Percentiles rank a stretch among this genome's conserved stretches.
Evolutionary conservation across 345 rosid genomes (phyloP).

Genomic region (Salix koriyanagi): DNA sequence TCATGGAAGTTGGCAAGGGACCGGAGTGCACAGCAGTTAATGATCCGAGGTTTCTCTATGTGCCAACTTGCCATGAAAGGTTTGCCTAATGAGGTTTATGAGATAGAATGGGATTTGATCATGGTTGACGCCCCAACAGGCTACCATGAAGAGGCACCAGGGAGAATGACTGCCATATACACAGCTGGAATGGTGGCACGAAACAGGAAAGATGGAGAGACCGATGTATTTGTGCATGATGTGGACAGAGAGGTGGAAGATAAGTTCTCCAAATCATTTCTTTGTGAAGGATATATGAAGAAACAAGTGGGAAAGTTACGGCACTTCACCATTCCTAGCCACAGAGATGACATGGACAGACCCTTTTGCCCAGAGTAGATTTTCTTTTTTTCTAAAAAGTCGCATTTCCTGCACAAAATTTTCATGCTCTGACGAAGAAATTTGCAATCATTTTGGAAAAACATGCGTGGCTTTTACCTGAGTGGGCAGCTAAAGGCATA

Average conservation of each 20-base stretch:
- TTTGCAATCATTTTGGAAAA: background rate
- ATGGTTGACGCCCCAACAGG: constrained; percentile 93
- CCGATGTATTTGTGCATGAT: constrained; percentile 83
- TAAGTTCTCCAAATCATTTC: constrained; percentile 61
- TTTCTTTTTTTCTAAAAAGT: background rate
- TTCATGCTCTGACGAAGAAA: background rate
- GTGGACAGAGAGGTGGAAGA: constrained; percentile 74
- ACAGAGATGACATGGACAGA: constrained; percentile 37
- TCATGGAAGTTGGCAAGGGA: constrained; percentile 65
- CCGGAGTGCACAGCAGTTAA: constrained; percentile 63
- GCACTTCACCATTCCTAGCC: constrained; percentile 82
- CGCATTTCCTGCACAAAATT: background rate
- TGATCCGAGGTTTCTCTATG: constrained; percentile 66
- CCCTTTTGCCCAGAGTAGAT: constrained; percentile 62
- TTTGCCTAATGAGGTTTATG: constrained; percentile 69
- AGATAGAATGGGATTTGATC: constrained; percentile 68
- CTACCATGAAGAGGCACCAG: constrained; percentile 73
- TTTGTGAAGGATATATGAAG: constrained; percentile 70
- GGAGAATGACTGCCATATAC: constrained; percentile 82
- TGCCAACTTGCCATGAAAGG: constrained; percentile 85
- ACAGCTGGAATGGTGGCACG: constrained; percentile 91
- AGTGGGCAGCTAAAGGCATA: background rate
- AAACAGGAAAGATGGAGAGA: constrained; percentile 61
- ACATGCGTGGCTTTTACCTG: background rate
- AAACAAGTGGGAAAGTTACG: constrained; percentile 74